Conservation (phyloP, 2,329 filamentous ascomycete genomes). For the Exutisphaerella laricina region DNA sequence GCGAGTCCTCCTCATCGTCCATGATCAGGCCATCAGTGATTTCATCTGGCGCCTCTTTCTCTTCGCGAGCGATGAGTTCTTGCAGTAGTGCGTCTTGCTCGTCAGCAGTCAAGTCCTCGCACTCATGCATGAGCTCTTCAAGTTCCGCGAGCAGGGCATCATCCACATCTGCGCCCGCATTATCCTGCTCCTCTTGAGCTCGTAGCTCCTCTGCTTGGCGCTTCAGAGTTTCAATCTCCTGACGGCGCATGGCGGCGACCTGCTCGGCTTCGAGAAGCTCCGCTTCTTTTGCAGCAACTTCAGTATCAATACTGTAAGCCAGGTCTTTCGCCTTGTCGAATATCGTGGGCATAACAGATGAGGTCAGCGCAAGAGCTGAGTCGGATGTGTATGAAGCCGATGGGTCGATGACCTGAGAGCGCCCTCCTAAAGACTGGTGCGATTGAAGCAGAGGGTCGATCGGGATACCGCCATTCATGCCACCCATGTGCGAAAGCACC, state of each 20-base stretch:
- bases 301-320: slow-evolving; percentile 59
- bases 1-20: slow-evolving; percentile 40
- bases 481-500: slow-evolving; percentile 21
- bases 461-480: slow-evolving; percentile 17
- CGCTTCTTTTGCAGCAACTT: slow-evolving; percentile 65
- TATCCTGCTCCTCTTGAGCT: slow-evolving; percentile 50
- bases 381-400: slow-evolving; percentile 38
- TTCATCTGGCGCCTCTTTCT: slow-evolving; percentile 30
- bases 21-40: slow-evolving; percentile 15
- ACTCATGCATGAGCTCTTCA: slow-evolving; percentile 37
- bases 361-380: slow-evolving; percentile 54
- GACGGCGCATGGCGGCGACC: slow-evolving; percentile 54
- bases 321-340: slow-evolving; percentile 43
- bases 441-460: slow-evolving; percentile 26
- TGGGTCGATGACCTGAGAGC: slow-evolving; percentile 12
- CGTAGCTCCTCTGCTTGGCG: slow-evolving; percentile 49
- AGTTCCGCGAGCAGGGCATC: slow-evolving; percentile 33
- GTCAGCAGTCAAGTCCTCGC: slow-evolving; percentile 39
- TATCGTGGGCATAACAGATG: slow-evolving; percentile 55
- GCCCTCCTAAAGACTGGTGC: slow-evolving; percentile 14
- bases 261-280: slow-evolving; percentile 45
- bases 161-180: slow-evolving; percentile 33
- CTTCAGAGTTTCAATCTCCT: slow-evolving; percentile 58
- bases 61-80: slow-evolving; percentile 27
- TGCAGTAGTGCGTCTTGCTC: slow-evolving; percentile 40